Conservation (phyloP, 345 rosid species). For the Theobroma cacao region DNA sequence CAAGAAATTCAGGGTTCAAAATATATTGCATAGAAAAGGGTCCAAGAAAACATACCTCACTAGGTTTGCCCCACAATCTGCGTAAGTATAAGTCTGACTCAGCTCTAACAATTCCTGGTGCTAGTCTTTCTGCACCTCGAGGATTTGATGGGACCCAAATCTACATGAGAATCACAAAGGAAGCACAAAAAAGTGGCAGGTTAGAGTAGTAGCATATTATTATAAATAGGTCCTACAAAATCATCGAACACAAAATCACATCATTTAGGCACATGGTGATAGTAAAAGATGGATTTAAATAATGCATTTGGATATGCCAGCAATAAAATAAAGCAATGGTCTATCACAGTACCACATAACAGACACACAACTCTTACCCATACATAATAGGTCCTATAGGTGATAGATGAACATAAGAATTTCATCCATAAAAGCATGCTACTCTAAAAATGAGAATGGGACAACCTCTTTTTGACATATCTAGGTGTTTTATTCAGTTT, state of each 20-base stretch:
- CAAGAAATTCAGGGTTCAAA: not conserved
- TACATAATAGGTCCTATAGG: not conserved
- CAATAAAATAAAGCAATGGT: not conserved
- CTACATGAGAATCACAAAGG: slow-evolving; percentile 37
- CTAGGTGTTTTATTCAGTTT: not conserved
- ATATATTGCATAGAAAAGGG: not conserved
- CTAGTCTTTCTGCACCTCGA: slow-evolving; percentile 87
- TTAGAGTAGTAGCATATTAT: not conserved
- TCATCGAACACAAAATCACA: slow-evolving; percentile 13
- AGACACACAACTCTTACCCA: not conserved
- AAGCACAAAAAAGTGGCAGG: slow-evolving; percentile 13
- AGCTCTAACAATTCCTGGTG: slow-evolving; percentile 78
- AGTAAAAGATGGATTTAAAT: not conserved
- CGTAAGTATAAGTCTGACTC: slow-evolving; percentile 83
- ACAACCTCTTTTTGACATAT: not conserved
- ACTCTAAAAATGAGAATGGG: not conserved
- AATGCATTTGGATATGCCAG: not conserved
- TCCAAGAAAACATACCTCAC: slow-evolving; percentile 53
- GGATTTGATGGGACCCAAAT: slow-evolving; percentile 97
- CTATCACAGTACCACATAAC: not conserved
- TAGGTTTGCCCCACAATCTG: slow-evolving; percentile 91
- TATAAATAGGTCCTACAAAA: slow-evolving; percentile 4
- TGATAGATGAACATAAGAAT: not conserved
- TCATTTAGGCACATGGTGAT: not conserved
- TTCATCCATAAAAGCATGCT: not conserved